Evolutionary conservation across 495 filamentous ascomycete species (phyloP).

Genomic region (Geopyxis carbonaria): DNA sequence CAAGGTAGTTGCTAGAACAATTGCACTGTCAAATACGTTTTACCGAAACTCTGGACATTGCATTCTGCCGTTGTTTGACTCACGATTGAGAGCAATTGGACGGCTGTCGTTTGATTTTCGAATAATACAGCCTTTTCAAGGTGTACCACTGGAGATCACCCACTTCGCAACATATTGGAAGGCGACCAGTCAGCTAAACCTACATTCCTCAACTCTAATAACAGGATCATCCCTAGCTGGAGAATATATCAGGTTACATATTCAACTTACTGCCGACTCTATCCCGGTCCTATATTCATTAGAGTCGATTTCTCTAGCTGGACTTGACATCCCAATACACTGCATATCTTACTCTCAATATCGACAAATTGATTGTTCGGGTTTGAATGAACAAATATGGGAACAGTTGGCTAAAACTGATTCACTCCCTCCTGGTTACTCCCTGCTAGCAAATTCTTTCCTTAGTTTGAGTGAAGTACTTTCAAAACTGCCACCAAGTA

Average conservation of each 20-base stretch:
- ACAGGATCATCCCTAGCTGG: conserved; percentile 90
- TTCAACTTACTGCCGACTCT: conserved; percentile 76
- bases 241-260: conserved; percentile 77
- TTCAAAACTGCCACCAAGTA: conserved; percentile 47
- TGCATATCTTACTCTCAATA: conserved; percentile 62
- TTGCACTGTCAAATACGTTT: conserved; percentile 76
- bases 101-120: conserved; percentile 86
- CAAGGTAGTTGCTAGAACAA: conserved; percentile 88
- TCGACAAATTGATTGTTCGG: conserved; percentile 41
- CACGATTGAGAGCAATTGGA: conserved; percentile 79
- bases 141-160: conserved; percentile 86
- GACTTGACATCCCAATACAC: conserved; percentile 63
- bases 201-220: conserved; percentile 65
- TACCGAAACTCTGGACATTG: conserved; percentile 53
- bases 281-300: conserved; percentile 71
- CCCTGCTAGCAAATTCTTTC: conserved; percentile 54
- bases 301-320: conserved; percentile 62
- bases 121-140: conserved; percentile 89
- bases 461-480: conserved; percentile 60
- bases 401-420: not conserved
- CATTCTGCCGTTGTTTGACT: conserved; percentile 79
- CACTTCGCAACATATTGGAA: conserved; percentile 99
- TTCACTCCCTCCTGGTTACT: conserved; percentile 28
- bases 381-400: conserved; percentile 1
- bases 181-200: conserved; percentile 78